phyloP scores from a whole-genome alignment of 805 yeast species.

The Diddensiella santjacobensis region DNA sequence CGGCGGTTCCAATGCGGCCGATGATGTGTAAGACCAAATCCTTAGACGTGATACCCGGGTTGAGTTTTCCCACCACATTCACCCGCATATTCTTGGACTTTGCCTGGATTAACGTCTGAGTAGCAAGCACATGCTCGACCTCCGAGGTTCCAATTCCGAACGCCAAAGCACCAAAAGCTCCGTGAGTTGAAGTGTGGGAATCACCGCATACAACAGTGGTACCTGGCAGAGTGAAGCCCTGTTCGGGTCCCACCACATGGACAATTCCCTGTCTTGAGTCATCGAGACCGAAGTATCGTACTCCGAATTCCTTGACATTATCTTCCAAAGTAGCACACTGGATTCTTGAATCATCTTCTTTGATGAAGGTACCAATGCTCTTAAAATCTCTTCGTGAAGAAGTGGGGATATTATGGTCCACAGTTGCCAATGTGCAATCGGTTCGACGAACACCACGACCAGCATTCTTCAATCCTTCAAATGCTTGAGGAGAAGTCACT shows the following conservation, averaged over 20 bases:
- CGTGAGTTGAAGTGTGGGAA: constrained; percentile 97
- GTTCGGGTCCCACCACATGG: constrained; percentile 98
- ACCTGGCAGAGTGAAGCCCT: constrained; percentile 97
- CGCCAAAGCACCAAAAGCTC: constrained; percentile 96
- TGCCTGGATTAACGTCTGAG: constrained; percentile 88
- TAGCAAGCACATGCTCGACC: constrained; percentile 97
- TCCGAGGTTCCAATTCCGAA: constrained; percentile 99
- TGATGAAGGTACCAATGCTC: constrained; percentile 72
- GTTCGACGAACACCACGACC: constrained; percentile 83
- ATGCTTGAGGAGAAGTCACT: constrained; percentile 98
- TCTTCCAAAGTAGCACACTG: constrained; percentile 92
- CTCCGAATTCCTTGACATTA: constrained; percentile 84
- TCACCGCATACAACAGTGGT: constrained; percentile 99
- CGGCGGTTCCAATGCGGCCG: constrained; percentile 97
- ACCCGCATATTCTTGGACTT: constrained; percentile 96
- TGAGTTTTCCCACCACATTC: constrained; percentile 74
- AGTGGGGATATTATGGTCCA: constrained; percentile 97
- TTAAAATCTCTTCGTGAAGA: constrained; percentile 75
- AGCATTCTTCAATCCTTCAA: constrained; percentile 88
- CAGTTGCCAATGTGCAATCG: constrained; percentile 92
- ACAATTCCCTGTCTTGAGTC: constrained; percentile 97
- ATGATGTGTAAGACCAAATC: constrained; percentile 92
- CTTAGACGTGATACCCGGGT: constrained; percentile 91
- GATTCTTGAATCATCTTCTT: constrained; percentile 85
- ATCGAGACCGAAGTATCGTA: constrained; percentile 91